Evolutionary conservation across 1,284 basidiomycete genomes (phyloP), one percentile per base, ranked within the genome.

Genomic region (Ceraceosorus bombacis): DNA sequence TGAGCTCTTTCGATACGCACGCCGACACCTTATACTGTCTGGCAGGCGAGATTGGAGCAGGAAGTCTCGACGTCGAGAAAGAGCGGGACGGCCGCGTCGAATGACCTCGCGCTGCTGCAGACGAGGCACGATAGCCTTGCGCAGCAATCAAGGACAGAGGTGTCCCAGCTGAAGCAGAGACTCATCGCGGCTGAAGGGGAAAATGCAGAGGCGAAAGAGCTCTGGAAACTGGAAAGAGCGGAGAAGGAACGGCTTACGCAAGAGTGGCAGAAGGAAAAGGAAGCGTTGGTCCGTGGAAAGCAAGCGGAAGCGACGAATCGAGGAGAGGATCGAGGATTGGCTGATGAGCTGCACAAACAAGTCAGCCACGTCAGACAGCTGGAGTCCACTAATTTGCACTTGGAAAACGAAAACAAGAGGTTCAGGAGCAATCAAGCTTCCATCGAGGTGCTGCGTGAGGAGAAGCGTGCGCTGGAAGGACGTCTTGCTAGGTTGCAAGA

Each of bases 341-440:
- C 55, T 3, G 41, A 55, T 15, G 48, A 59, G 38, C 41, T 59
- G 7, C 36, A 17, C 9, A 38, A 36, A 13, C 49, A 51, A 36
- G 36, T 50, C 15, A 27, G 43, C 7, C 49, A 66, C 13, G 49
- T 66, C 1, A 63, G 60, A 0, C 66, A 62, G 17, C 60, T 60
- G 41, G 63, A 61, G 36, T 67, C 61, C 13, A 63, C 65, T 41
- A 54, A 66, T 17, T 54, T 62, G 27, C 66, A 68, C n/a, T 59
- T 72, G 5, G 61, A 66, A 53, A 59, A 67, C 8, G 69, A 69
- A 40, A 66, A 70, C 13, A 60, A 64, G 17, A 48, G 55, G n/a
- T 62, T 67, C 60, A 58, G 64, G 0, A n/a, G 56, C 10, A 46
- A 59, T 37, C 49, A 60, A 10, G 15, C 43, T 15, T 10, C 10